Percentiles rank a stretch among this genome's conserved stretches.
Evolutionary conservation across 2,329 filamentous ascomycete genomes (phyloP).

Genomic region (Exserohilum rostratum): DNA sequence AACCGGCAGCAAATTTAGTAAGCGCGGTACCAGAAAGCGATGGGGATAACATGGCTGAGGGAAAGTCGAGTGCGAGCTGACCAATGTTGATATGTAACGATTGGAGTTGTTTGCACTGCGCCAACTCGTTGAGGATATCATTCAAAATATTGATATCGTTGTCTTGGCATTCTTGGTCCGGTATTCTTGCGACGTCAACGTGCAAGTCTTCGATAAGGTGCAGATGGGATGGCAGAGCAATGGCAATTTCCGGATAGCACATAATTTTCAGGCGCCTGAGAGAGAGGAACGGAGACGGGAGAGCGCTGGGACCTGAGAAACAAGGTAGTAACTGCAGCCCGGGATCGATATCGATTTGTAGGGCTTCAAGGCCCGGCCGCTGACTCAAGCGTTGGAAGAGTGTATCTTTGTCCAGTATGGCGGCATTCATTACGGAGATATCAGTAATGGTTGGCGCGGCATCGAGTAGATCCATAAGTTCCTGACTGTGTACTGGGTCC

Average conservation of each 20-base stretch:
- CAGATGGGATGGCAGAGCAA: conserved; percentile 34
- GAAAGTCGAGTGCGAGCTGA: conserved; percentile 31
- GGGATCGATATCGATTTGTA: conserved; percentile 44
- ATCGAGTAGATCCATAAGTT: conserved; percentile 29
- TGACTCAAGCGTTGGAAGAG: conserved; percentile 37
- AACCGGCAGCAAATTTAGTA: conserved; percentile 26
- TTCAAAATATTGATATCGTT: conserved; percentile 31
- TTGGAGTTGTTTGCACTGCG: conserved; percentile 26
- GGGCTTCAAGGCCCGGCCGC: conserved; percentile 26
- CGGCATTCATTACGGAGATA: conserved; percentile 32
- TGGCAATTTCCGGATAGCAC: conserved; percentile 42
- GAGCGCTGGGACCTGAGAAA: conserved; percentile 23
- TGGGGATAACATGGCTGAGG: conserved; percentile 28
- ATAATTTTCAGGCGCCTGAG: conserved; percentile 35
- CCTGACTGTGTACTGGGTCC: conserved; percentile 30
- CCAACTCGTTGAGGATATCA: conserved; percentile 26
- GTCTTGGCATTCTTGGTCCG: conserved; percentile 17
- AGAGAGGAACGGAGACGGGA: conserved; percentile 26
- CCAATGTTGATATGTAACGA: conserved; percentile 35
- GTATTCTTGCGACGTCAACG: conserved; percentile 37
- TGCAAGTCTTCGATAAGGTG: conserved; percentile 32
- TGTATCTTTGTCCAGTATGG: conserved; percentile 31
- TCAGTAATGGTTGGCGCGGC: conserved; percentile 24
- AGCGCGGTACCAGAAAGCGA: conserved; percentile 28
- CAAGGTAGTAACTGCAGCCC: conserved; percentile 29